A percentile compares a stretch with the other conserved stretches of the same genome.
Conservation (phyloP, 257 asterid species). For the Petunia axillaris region DNA sequence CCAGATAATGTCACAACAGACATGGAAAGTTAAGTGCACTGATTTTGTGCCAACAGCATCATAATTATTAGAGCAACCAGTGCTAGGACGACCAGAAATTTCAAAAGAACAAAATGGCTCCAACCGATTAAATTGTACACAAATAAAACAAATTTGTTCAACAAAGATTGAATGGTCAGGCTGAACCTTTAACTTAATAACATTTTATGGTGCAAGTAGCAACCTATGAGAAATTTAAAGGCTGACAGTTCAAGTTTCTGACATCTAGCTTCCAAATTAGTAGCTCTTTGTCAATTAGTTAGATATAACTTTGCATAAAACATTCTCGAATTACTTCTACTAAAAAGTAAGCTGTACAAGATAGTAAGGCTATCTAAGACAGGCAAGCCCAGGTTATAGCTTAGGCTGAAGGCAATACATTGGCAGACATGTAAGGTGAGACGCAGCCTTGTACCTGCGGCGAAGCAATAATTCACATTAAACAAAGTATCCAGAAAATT, state of each 20-base stretch:
- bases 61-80: background rate
- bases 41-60: background rate
- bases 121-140: conserved; percentile 6
- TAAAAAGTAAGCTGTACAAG: background rate
- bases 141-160: background rate
- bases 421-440: conserved; percentile 82
- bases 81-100: conserved; percentile 4
- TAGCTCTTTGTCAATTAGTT: background rate
- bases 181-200: background rate
- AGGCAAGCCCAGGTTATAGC: background rate
- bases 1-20: background rate
- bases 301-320: conserved; percentile 22
- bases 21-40: background rate
- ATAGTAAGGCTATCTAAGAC: conserved; percentile 2
- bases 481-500: background rate
- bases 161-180: background rate
- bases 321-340: background rate
- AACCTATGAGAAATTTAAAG: background rate
- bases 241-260: conserved; percentile 6
- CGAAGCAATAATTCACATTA: conserved; percentile 21
- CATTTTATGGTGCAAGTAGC: conserved; percentile 2
- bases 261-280: background rate
- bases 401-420: conserved; percentile 63
- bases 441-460: conserved; percentile 85
- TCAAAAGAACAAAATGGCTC: background rate